Conservation (phyloP, 345 rosid genomes). For the Euclidium syriacum region DNA sequence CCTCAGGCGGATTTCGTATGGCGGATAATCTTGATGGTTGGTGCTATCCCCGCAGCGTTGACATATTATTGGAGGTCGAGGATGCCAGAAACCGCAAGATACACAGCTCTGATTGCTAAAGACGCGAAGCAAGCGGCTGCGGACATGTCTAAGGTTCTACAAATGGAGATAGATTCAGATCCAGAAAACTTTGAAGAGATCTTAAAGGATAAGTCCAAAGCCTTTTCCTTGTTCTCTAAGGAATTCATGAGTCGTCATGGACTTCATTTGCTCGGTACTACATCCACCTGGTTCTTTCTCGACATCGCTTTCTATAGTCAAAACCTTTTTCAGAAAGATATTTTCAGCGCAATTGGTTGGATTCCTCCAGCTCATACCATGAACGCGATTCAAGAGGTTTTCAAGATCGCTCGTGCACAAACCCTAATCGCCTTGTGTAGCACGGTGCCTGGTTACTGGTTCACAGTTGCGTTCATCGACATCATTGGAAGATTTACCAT, state of each 20-base stretch:
- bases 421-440: constrained; percentile 46
- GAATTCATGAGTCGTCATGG: constrained; percentile 61
- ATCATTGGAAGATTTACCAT: constrained; percentile 55
- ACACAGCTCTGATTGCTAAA: constrained; percentile 36
- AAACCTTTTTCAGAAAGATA: constrained; percentile 59
- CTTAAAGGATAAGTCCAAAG: constrained; percentile 11
- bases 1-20: constrained; percentile 38
- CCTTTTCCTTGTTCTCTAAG: constrained; percentile 41
- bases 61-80: constrained; percentile 35
- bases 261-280: constrained; percentile 50
- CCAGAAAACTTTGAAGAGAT: constrained; percentile 2
- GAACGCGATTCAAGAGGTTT: constrained; percentile 44
- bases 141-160: constrained; percentile 32
- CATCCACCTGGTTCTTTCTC: constrained; percentile 56
- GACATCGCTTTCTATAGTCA: constrained; percentile 62
- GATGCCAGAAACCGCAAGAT: constrained; percentile 43
- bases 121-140: constrained; percentile 32
- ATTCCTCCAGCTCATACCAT: neutral
- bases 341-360: constrained; percentile 32
- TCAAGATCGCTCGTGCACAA: constrained; percentile 41
- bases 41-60: constrained; percentile 37
- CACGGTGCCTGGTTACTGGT: constrained; percentile 71
- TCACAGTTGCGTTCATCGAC: constrained; percentile 61
- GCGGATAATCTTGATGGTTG: constrained; percentile 39
- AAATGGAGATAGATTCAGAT: constrained; percentile 30